Base-by-base conservation (phyloP, 495 filamentous ascomycete species). In the Cladorrhinum samala region DNA sequence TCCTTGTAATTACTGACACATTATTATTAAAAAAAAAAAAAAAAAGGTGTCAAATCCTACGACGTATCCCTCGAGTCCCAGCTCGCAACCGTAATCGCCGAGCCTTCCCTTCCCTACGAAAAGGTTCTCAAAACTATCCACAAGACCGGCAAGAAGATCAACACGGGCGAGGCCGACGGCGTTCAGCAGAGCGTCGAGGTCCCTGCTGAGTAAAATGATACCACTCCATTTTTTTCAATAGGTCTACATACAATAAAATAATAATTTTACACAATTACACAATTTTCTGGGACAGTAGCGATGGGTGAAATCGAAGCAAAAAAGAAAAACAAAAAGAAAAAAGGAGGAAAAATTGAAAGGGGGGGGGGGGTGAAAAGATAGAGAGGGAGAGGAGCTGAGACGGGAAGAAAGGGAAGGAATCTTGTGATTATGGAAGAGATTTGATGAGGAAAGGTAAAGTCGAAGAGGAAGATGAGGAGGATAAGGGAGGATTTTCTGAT, bases 101-200 rank as follows among this genome's bases (percentile, higher is more conserved):
- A 84, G 21, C 68, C 69, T 0, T 66, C 68, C 11, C 73, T 95
- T 37, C 69, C 77, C 37, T 95, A 91, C 70, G 81, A 89, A 48
- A 88, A 82, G 20, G 89, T 98, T 41, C 79, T 95, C 47, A 79
- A 81, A 63, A 91, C 83, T 52, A 96, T 98, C 65, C 83, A 84
- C 80, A 97, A 96, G 81, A 96, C 93, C 2, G 91, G 91, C 25
- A 98, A 97, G 82, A 83, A 81, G 62, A 83, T 98, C 57, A 90
- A 83, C 57, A 79, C 72, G 19, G 88, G 82, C 18, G 81, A 87
- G 78, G 84, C 65, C 13, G 78, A 81, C 64, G 78, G 75, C 39
- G 71, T 72, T 55, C 56, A 54, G 48, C 66, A 69, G 66, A 74
- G 71, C 49, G 66, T 80, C 45, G 75, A 74, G 59, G 49, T 76